Conservation (phyloP, 768 basidiomycete species). For the Xanthoconium stramineum region DNA sequence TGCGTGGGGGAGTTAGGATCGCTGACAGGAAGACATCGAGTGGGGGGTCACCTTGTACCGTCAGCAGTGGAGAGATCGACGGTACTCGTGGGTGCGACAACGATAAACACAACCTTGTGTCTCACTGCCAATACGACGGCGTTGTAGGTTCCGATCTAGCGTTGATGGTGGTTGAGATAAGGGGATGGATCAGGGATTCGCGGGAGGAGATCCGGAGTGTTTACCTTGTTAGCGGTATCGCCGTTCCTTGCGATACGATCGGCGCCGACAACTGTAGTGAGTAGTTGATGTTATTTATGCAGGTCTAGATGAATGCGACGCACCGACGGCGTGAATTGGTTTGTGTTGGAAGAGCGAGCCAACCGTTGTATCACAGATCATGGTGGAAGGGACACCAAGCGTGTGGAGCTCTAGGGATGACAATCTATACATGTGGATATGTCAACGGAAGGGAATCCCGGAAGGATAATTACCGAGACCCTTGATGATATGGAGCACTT, state of each 20-base stretch:
- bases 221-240: constrained; percentile 93
- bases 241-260: constrained; percentile 90
- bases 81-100: constrained; percentile 90
- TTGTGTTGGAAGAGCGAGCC: constrained; percentile 91
- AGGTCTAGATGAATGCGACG: constrained; percentile 4
- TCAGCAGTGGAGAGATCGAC: constrained; percentile 78
- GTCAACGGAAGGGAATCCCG: background rate
- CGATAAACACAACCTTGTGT: constrained; percentile 87
- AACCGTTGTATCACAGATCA: constrained; percentile 98
- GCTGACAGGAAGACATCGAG: background rate
- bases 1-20: background rate
- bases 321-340: constrained; percentile 77
- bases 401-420: constrained; percentile 88
- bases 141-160: constrained; percentile 88
- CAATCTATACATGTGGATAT: constrained; percentile 44
- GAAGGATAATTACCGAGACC: constrained; percentile 54
- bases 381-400: constrained; percentile 78
- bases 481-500: constrained; percentile 93
- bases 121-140: constrained; percentile 88
- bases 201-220: constrained; percentile 5
- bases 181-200: background rate
- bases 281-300: background rate
- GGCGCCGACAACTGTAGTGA: constrained; percentile 67
- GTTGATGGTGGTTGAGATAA: background rate
- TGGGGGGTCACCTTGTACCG: constrained; percentile 50